Evolutionary conservation across 2,329 filamentous ascomycete genomes (phyloP), one percentile per base, ranked within the genome.

Genomic region (Talaromyces amestolkiae): DNA sequence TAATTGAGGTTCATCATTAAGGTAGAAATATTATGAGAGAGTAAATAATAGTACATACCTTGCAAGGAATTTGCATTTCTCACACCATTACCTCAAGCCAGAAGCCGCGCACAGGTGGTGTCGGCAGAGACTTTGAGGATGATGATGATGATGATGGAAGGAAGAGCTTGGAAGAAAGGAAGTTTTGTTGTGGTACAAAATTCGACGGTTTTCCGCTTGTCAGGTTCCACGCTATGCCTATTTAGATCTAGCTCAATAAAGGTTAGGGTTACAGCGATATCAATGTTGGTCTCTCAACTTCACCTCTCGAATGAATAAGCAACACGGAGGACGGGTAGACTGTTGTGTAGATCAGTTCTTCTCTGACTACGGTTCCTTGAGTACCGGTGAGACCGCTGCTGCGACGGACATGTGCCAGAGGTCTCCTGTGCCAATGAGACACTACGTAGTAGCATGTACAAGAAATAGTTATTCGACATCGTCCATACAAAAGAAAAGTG

Each of bases 1-100:
- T 91, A 90, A 81, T 56, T 76, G 75, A 72, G 72, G 73, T 75
- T 88, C 86, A 88, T 88, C 86, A 86, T 80, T 66, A 22, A 61
- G 43, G 31, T 49, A 9, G 8, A 2, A 22, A 43, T 3, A 37
- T 27, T 11, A 24, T 13, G 13, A 19, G 58, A 39, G 1, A 22
- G 43, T 8, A 51, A n/a, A 19, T 35, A 45, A 35, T 24, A 37
- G 22, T n/a, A 58, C 67, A 59, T 58, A 68, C 67, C 67, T 65
- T 68, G 59, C 43, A 65, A 58, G 19, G 58, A 41, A 45, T 62
- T 64, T 43, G 39, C 66, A 68, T 68, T 66, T 45, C 66, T 65
- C 54, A 66, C 39, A 67, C 54, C 66, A 67, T 58, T 59, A 33
- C 37, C 41, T 53, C 64, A 27, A 63, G 54, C 51, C 49, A 45